Percentiles rank a stretch among this genome's conserved stretches.
These are phyloP conservation scores for Mycena epipterygia DNA, from an alignment of 768 basidiomycete genomes.

Conservation along the genomic window DNA sequence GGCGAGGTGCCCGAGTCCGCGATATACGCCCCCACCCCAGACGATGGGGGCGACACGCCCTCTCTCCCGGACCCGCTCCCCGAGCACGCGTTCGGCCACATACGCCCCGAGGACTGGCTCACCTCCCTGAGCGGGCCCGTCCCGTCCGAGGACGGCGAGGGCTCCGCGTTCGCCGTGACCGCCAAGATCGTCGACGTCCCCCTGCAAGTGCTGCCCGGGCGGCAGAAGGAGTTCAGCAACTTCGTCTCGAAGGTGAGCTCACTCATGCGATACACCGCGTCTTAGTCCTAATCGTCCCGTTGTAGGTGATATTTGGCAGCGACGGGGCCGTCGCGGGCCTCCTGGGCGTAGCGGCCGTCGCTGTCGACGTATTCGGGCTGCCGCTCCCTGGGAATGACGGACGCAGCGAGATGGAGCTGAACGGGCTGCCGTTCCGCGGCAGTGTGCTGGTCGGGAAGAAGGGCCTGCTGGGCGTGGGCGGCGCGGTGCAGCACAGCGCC, in stretches of 20 bases:
- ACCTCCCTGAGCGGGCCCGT: conserved; percentile 55
- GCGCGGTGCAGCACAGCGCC: not conserved
- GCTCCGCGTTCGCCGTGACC: conserved; percentile 68
- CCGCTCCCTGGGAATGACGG: conserved; percentile 56
- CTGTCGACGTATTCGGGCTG: conserved; percentile 70
- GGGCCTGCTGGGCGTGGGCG: conserved; percentile 25
- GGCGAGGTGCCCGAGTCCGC: conserved; percentile 66
- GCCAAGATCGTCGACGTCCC: conserved; percentile 83
- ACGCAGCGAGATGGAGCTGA: conserved; percentile 66
- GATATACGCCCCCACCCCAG: conserved; percentile 5
- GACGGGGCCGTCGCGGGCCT: conserved; percentile 80
- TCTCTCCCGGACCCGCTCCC: conserved; percentile 79
- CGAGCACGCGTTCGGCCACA: conserved; percentile 80
- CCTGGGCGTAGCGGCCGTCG: conserved; percentile 72
- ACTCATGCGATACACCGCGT: no score
- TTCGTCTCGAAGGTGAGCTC: conserved; percentile 80
- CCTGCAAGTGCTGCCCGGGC: conserved; percentile 81
- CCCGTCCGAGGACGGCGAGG: conserved; percentile 61
- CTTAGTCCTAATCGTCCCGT: no score
- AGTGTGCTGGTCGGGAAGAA: conserved; percentile 77
- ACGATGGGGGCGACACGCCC: conserved; percentile 38
- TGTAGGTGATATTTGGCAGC: conserved; percentile 76
- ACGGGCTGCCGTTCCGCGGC: conserved; percentile 76
- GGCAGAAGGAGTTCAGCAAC: conserved; percentile 79
- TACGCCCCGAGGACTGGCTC: conserved; percentile 81